Base-by-base conservation (phyloP, 805 yeast species). In the Aciculoconidium aculeatum region DNA sequence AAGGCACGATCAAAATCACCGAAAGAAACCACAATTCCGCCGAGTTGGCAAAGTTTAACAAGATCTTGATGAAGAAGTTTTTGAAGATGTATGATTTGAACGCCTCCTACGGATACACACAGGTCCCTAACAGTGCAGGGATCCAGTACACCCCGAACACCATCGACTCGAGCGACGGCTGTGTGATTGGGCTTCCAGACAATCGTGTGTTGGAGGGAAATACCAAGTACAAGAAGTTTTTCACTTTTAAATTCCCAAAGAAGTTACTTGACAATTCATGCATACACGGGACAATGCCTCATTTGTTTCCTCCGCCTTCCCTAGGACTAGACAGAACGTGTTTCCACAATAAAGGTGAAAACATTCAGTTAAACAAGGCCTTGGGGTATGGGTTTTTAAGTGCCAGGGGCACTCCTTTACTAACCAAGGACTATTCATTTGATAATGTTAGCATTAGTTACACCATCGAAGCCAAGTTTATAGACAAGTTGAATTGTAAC, bases 61-160 rank as follows among this genome's bases (percentile, higher is more conserved):
- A 53, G 28, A 46, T 63, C 4, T 36, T 62, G 28, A 56, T 60
- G 46, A 72, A 75, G 39, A 67, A 72, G 39, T 70, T 75, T 37
- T 44, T 76, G 27, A 66, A 74, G 39, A 76, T 74, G 80, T 70
- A 74, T 28, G 82, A 76, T 43, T 42, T 75, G 25, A 67, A 70
- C 45, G 81, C 81, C 2, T 69, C 78, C 6, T 69, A 65, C 40
- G 69, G 72, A 1, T 66, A 68, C 33, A 47, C 55, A 1, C 61
- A 65, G 21, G 64, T 73, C 11, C 74, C 78, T 2, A 65, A 68
- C 40, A 61, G 74, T 20, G 77, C 75, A 11, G 68, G 73, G 0
- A 49, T 66, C 8, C 62, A 64, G 28, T 66, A 69, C 38, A 63
- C 53, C 17, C 58, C 67, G 1, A 67, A 60, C 18, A 55, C 67